Evolutionary conservation across 116 monocot species (phyloP).

Genomic region (Posidonia oceanica): DNA sequence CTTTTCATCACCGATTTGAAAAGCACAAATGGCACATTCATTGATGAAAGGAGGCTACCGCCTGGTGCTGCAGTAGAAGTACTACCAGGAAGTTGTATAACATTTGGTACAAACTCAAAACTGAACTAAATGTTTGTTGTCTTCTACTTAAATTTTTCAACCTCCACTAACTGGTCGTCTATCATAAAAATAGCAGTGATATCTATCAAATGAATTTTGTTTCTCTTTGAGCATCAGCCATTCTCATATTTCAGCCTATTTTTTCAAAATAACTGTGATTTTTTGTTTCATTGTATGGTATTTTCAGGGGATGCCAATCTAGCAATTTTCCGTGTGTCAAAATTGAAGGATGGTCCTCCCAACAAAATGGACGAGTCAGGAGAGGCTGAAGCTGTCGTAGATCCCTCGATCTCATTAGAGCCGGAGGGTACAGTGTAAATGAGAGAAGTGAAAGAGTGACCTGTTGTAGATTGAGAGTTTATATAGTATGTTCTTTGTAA

Average conservation of each 20-base stretch:
- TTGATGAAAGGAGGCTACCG: slow-evolving; percentile 37
- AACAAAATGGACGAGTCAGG: too few relatives aligned
- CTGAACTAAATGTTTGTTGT: too few relatives aligned
- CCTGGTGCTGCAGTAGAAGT: slow-evolving; percentile 35
- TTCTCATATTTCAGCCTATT: not conserved
- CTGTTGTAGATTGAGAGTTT: too few relatives aligned
- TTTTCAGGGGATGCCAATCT: slow-evolving; percentile 6
- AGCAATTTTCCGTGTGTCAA: not conserved
- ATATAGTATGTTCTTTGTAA: too few relatives aligned
- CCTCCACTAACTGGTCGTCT: too few relatives aligned
- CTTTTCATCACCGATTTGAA: slow-evolving; percentile 60
- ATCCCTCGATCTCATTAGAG: not conserved
- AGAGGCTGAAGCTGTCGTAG: too few relatives aligned
- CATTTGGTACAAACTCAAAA: slow-evolving; percentile 36
- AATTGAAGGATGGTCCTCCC: not conserved
- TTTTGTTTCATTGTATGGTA: not conserved
- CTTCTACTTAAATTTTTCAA: too few relatives aligned
- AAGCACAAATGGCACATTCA: slow-evolving; percentile 78
- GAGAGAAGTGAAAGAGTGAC: too few relatives aligned
- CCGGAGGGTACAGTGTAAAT: not conserved
- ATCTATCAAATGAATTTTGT: not conserved
- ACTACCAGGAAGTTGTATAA: slow-evolving; percentile 38
- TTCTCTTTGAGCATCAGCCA: not conserved
- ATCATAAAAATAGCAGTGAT: too few relatives aligned
- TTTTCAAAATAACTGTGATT: not conserved